Evolutionary conservation across 2,329 filamentous ascomycete genomes (phyloP), one percentile per base, ranked within the genome.

Genomic region (Aureobasidium lini): DNA sequence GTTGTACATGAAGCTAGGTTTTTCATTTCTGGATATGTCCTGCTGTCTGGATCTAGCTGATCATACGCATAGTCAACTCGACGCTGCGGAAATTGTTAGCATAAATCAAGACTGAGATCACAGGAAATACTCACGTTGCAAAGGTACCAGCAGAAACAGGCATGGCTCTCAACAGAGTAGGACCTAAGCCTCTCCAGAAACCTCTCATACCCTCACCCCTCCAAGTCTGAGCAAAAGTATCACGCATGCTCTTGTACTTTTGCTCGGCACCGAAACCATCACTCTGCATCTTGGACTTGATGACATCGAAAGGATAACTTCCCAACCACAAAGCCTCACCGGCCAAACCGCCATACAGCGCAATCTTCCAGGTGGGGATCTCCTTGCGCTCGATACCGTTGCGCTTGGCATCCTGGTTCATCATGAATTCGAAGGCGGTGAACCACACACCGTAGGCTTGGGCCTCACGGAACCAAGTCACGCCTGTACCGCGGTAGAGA

Each of bases 231-330:
- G 79, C 82, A 74, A 97, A 95, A 77, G 90, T 95, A 75, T 95
- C 89, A 54, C 87, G 83, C 93, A 96, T 96, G 59, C 79, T 86
- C 72, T 78, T 83, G 76, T 88, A 99, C 71, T 81, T 81, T 78
- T 86, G 85, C 63, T 82, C 76, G 50, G 72, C 73, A 2, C 89
- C 90, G 71, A 96, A 94, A 0, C 89, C 92, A 76, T 99, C 94
- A 61, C 88, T 96, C 82, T 99, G 94, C 93, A 97, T 96, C 84
- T 96, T 97, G 76, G 90, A 96, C 88, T 99, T 99, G 76, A 99
- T 77, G 31, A 99, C 93, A 75, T 99, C 94, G 65, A 99, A 88
- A 23, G 94, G 94, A 76, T 99, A 99, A 70, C 90, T 95, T 37
- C 82, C 82, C 59, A 99, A 78, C 94, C 94, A 99, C 60, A 99